Base-by-base conservation (phyloP, 2,329 filamentous ascomycete species). In the Lasiodiplodia theobromae region DNA sequence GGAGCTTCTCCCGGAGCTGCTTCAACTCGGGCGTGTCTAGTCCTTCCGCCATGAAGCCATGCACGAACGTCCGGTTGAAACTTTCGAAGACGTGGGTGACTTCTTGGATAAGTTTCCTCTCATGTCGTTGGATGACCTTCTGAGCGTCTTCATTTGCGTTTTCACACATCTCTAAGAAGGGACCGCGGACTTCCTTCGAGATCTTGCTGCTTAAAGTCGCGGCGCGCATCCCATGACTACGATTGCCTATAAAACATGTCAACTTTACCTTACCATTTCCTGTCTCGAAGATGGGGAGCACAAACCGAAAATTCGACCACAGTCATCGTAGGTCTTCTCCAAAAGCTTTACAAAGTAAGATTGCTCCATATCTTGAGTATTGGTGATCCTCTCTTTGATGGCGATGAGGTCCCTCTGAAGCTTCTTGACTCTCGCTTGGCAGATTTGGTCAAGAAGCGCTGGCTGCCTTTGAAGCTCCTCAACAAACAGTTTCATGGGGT, bases 1-100 rank as follows among this genome's bases (percentile, higher is more conserved):
- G 56, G 25, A 70, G 62, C 16, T 37, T 54, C 18, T 52, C 44
- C 11, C 69, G 70, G 4, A 70, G 21, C 53, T 53, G 37, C 38
- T 63, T 69, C 1, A 44, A 67, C 14, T 68, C 67, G 1, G 64
- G 64, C 0, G 53, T 68, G n/a, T 71, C 71, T 31, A 68, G 67
- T 18, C 28, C 21, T 10, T 68, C 71, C 10, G 68, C 67, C 18
- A 54, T 56, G 69, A 65, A 71, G 44, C 70, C 63, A 12, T 23
- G 54, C 18, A 49, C 52, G 57, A 72, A 68, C 11, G 69, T 67
- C 21, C 64, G 67, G 11, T 63, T 67, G 18, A 60, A 65, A 4
- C 31, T 12, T 18, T 18, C 16, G 47, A 72, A 71, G 1, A 70
- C 63, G 8, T 2, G 23, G 37, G 69, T 31, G 2, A 68, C 23